Conservation (phyloP, 148 eudicot species). For the Persicaria tinctoria region DNA sequence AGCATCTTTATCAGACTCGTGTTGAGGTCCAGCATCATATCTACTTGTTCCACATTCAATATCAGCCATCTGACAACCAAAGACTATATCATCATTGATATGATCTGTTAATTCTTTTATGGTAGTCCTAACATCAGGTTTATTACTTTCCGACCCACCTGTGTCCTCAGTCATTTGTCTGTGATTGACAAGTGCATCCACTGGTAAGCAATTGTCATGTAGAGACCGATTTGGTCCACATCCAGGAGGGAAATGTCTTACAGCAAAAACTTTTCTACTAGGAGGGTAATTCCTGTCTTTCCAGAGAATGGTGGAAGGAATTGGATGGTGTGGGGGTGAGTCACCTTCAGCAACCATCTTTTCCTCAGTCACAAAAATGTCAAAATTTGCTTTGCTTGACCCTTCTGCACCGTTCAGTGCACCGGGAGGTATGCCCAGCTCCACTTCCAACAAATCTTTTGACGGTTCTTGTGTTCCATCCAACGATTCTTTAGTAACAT, state of each 20-base stretch:
- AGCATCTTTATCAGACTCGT: no score
- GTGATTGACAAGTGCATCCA: no score
- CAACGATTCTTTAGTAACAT: neutral
- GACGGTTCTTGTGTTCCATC: neutral
- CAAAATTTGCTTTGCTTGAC: neutral
- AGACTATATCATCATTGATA: no score
- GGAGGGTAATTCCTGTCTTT: slow-evolving; percentile 14
- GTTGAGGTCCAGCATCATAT: no score
- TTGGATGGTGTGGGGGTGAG: neutral
- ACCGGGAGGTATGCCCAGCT: neutral
- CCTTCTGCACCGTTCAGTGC: neutral
- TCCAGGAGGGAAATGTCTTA: slow-evolving; percentile 63
- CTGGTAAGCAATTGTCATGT: no score
- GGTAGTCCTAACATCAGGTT: slow-evolving; percentile 32
- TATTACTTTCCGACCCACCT: slow-evolving; percentile 14
- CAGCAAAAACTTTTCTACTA: slow-evolving; percentile 45
- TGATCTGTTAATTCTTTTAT: no score
- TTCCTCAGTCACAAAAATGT: neutral
- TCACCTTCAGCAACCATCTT: neutral
- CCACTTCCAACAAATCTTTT: neutral
- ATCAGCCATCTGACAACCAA: no score
- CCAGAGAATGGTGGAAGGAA: slow-evolving; percentile 3
- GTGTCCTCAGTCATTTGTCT: no score
- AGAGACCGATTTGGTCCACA: slow-evolving; percentile 29
- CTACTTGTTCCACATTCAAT: no score